Evolutionary conservation across 2,329 filamentous ascomycete genomes (phyloP).

Genomic region (Microascus cirrosus): DNA sequence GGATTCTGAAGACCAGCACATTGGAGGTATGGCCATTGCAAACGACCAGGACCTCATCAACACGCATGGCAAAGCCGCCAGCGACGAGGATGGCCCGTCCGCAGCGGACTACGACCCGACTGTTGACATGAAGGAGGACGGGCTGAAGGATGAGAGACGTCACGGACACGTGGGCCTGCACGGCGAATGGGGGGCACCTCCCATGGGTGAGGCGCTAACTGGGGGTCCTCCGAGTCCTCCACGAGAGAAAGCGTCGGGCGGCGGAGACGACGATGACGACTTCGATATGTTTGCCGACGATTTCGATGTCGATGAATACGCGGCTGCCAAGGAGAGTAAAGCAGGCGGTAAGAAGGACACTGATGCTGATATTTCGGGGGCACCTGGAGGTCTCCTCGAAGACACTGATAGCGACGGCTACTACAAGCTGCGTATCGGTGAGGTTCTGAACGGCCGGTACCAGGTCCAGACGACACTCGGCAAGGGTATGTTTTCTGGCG

Average conservation of each 20-base stretch:
- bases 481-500: constrained; percentile 92
- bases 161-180: constrained; percentile 43
- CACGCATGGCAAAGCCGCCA: constrained; percentile 30
- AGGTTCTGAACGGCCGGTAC: constrained; percentile 81
- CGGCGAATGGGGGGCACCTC: constrained; percentile 23
- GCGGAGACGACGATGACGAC: constrained; percentile 58
- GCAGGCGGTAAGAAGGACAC: constrained; percentile 28
- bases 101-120: constrained; percentile 89
- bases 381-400: constrained; percentile 62
- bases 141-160: constrained; percentile 55
- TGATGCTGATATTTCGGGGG: constrained; percentile 40
- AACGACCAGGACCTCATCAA: constrained; percentile 57
- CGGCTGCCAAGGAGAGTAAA: constrained; percentile 34
- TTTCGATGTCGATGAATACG: constrained; percentile 56
- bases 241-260: constrained; percentile 35
- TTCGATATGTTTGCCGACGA: constrained; percentile 88
- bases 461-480: constrained; percentile 80
- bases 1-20: constrained; percentile 4
- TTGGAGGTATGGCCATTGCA: background rate
- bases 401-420: constrained; percentile 93
- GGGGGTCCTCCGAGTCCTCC: constrained; percentile 16
- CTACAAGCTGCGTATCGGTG: constrained; percentile 88
- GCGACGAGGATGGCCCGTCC: constrained; percentile 63
- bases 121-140: constrained; percentile 78
- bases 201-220: background rate